phyloP scores from a whole-genome alignment of 208 protist genomes.

The Acanthamoeba lenticulata region DNA sequence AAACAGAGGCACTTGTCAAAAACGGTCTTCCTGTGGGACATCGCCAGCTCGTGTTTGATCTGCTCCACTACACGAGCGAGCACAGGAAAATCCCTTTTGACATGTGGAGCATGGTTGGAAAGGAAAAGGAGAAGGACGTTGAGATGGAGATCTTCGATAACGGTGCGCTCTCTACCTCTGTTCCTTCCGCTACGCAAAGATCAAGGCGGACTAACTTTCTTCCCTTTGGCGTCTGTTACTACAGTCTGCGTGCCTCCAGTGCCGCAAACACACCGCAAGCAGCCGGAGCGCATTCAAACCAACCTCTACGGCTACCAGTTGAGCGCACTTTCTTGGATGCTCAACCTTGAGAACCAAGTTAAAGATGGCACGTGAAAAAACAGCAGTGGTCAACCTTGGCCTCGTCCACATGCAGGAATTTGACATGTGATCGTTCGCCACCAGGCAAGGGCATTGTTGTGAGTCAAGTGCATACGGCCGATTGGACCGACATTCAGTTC shows the following conservation, averaged over 20 bases:
- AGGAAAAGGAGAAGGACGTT: neutral
- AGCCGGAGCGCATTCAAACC: neutral
- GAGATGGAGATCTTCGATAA: neutral
- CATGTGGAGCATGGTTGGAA: neutral
- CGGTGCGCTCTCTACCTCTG: neutral
- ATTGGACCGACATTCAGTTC: neutral
- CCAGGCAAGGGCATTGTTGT: neutral
- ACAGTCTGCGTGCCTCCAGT: too few species aligned
- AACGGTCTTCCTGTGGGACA: neutral
- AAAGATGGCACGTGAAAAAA: neutral
- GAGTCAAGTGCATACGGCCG: neutral
- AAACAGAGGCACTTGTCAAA: neutral
- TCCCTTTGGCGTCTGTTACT: too few species aligned
- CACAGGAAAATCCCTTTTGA: neutral
- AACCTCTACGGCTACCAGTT: slow-evolving; percentile 46
- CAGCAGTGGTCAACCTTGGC: too few species aligned
- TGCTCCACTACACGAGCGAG: neutral
- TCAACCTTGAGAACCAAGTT: neutral
- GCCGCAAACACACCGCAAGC: neutral
- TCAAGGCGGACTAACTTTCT: too few species aligned
- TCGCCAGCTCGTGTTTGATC: neutral
- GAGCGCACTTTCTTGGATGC: neutral
- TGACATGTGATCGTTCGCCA: too few species aligned
- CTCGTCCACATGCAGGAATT: too few species aligned
- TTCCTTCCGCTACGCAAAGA: neutral